Evolutionary conservation across 192 early-diverging fungal genomes (phyloP).

Genomic region (Coemansia furcata): DNA sequence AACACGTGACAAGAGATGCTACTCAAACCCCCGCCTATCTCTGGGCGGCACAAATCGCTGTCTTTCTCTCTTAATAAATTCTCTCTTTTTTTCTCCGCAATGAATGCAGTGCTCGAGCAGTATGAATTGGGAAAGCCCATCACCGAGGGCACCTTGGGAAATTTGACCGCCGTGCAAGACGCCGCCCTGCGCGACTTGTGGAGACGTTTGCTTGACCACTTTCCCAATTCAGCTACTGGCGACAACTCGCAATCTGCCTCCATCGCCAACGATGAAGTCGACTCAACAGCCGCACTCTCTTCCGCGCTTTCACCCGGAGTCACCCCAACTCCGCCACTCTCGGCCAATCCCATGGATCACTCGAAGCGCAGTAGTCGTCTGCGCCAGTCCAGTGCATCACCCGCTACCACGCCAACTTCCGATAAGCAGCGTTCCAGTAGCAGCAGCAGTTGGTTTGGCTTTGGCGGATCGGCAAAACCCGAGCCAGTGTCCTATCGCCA

Average conservation of each 20-base stretch:
- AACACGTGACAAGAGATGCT: too few species aligned
- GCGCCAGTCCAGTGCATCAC: background rate
- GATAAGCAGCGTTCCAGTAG: constrained; percentile 1
- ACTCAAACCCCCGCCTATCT: too few species aligned
- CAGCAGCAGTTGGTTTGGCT: constrained; percentile 31
- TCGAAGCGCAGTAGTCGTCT: constrained; percentile 22
- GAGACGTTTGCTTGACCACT: constrained; percentile 44
- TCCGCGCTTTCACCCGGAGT: background rate
- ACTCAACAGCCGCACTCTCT: background rate
- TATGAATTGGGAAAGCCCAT: constrained; percentile 39
- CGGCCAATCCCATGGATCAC: background rate
- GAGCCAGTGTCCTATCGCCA: constrained; percentile 22
- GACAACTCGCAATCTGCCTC: constrained; percentile 1
- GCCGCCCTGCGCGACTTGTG: constrained; percentile 54
- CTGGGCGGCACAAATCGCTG: background rate
- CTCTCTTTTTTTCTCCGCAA: background rate
- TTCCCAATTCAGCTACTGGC: constrained; percentile 13
- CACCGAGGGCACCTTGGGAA: constrained; percentile 50
- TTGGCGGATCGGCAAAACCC: constrained; percentile 21
- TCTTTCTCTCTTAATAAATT: background rate
- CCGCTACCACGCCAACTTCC: constrained; percentile 7
- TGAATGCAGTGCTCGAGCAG: constrained; percentile 45
- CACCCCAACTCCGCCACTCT: background rate
- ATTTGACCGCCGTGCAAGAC: constrained; percentile 50
- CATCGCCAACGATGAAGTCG: constrained; percentile 1